phyloP scores from a whole-genome alignment of 345 rosid genomes.

The Hibiscus syriacus region DNA sequence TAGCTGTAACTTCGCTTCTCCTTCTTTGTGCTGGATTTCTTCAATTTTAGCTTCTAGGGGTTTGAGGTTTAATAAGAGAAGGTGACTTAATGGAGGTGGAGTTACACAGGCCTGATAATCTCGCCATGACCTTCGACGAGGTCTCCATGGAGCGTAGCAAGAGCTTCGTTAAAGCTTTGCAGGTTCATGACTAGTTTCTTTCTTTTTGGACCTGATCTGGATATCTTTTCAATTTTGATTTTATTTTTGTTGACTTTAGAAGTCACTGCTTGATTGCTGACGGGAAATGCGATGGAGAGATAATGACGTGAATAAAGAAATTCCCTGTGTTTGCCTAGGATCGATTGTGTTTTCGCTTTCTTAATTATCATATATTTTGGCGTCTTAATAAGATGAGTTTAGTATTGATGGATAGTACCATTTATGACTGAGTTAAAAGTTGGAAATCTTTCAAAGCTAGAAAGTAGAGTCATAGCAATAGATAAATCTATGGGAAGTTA shows the following conservation, averaged over 20 bases:
- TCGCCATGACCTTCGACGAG: constrained; percentile 86
- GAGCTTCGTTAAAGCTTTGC: constrained; percentile 86
- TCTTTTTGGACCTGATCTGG: constrained; percentile 15
- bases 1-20: background rate
- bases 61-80: background rate
- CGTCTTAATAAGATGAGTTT: background rate
- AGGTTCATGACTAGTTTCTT: constrained; percentile 34
- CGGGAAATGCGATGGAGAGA: background rate
- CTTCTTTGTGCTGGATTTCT: background rate
- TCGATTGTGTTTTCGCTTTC: background rate
- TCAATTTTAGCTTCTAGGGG: background rate
- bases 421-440: background rate
- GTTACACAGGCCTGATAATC: constrained; percentile 27
- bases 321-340: background rate
- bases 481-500: background rate
- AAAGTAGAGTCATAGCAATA: background rate
- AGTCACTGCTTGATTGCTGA: background rate
- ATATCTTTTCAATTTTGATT: background rate
- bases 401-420: background rate
- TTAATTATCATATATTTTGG: too few relatives aligned
- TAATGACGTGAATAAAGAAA: background rate
- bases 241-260: background rate
- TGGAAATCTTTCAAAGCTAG: background rate
- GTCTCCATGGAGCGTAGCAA: constrained; percentile 79
- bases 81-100: constrained; percentile 27